A percentile compares a stretch with the other conserved stretches of the same genome.
phyloP scores from a whole-genome alignment of 2,329 filamentous ascomycete species.

The Cephalotrichum gorgonifer region DNA sequence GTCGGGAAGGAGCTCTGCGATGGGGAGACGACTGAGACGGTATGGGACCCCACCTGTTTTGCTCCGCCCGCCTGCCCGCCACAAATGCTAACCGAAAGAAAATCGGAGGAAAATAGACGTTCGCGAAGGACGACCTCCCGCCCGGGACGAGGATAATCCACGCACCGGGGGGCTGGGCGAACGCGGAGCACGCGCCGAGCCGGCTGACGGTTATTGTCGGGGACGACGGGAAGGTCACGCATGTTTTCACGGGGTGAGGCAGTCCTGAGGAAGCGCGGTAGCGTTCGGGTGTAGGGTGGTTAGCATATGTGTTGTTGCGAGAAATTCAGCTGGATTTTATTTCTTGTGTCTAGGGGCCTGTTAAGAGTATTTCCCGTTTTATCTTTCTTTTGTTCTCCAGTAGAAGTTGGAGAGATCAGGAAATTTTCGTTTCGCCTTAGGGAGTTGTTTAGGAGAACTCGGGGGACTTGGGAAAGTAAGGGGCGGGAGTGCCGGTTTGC shows the following conservation, averaged over 20 bases:
- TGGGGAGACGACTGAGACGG: conserved; percentile 36
- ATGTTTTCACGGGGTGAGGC: conserved; percentile 44
- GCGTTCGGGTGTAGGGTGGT: too few species aligned
- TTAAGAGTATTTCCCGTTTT: too few species aligned
- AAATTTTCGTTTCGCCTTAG: too few species aligned
- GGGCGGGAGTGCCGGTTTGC: too few species aligned
- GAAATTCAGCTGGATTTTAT: too few species aligned
- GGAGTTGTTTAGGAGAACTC: too few species aligned
- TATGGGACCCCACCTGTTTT: conserved; percentile 20
- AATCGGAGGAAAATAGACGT: conserved; percentile 41
- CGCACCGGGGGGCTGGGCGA: conserved; percentile 41
- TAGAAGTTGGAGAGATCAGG: too few species aligned
- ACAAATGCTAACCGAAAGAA: conserved; percentile 2
- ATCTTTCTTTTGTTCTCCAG: too few species aligned
- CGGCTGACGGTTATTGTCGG: conserved; percentile 49
- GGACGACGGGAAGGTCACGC: conserved; percentile 50
- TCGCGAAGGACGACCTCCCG: conserved; percentile 49
- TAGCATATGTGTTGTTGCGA: neutral
- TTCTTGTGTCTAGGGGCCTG: too few species aligned
- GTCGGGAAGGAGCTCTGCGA: conserved; percentile 53
- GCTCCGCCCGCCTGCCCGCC: neutral
- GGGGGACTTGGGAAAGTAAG: too few species aligned
- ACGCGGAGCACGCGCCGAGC: conserved; percentile 41
- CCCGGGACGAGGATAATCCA: conserved; percentile 42
- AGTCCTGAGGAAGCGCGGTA: neutral